Base-by-base conservation (phyloP, 495 filamentous ascomycete genomes). In the Penicillium verhagenii region DNA sequence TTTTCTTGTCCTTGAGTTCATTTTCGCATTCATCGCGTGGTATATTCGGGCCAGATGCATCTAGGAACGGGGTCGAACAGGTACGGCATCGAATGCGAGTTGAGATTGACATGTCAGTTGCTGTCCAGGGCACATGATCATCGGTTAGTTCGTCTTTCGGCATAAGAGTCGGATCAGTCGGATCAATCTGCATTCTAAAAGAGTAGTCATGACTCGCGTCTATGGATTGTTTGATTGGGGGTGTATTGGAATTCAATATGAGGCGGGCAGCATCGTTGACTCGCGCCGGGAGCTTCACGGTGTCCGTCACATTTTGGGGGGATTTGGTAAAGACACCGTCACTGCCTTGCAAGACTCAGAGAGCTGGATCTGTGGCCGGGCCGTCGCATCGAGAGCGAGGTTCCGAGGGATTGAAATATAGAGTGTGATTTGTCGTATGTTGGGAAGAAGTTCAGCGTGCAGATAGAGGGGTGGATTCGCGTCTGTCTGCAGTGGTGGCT, bases 401-500 rank as follows among this genome's bases (percentile, higher is more conserved):
- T 75, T 70, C 2, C 80, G 79, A 13, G 79, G 76, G 2, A 94
- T 75, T 0, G 85, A 84, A 4, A 86, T 83, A 54, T 85, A 86
- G 18, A 96, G 72, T 4, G 88, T 89, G 40, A 96, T 79, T 68
- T 92, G 89, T 11, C 86, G 85, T 59, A 98, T 95, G 64, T 96
- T 91, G 54, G 85, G 78, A 4, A 97, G 79, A 0, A 94, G 82
- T 77, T 98, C 94, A 14, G 92, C 91, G 65, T 97, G 92, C 18
- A 96, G 75, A 45, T 77, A 72, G 18, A 84, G 49, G 6, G 59
- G 28, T 1, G 46, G 20, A 19, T 63, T 37, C 50, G 54, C 29
- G 59, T 53, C 20, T 29, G 29, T 29, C 6, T 25, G 35, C 7
- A n/a, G 20, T 18, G 42, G 31, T 52, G 20, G 39, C 2, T 19